These are phyloP conservation scores for Eucalyptus victrix DNA, from an alignment of 345 rosid genomes.

Conservation along the genomic window DNA sequence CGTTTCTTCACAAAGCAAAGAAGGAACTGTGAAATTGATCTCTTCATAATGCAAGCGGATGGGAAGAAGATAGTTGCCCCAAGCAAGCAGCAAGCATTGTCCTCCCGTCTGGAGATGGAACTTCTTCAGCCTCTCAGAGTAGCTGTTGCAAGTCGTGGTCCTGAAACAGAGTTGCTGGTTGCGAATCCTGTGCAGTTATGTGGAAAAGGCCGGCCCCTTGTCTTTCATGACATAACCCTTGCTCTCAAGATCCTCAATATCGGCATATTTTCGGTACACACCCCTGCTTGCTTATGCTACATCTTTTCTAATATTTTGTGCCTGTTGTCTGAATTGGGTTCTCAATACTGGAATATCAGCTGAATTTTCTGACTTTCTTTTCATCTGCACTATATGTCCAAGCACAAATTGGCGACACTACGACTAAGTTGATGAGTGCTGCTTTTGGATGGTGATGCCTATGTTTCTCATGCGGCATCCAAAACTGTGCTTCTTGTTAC, in stretches of 20 bases:
- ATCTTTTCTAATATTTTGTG: not conserved
- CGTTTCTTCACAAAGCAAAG: constrained; percentile 52
- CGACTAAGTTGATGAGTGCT: not conserved
- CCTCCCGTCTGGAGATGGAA: constrained; percentile 55
- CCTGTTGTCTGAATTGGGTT: not conserved
- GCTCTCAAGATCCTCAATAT: constrained; percentile 67
- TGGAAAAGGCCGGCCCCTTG: constrained; percentile 93
- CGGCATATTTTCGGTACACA: constrained; percentile 78
- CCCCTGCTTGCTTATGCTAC: not conserved
- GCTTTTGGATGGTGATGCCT: not conserved
- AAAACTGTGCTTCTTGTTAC: not conserved
- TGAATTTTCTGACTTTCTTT: not conserved
- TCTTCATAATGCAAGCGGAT: constrained; percentile 75
- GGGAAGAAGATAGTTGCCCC: constrained; percentile 85
- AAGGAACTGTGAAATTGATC: constrained; percentile 70
- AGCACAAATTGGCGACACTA: not conserved
- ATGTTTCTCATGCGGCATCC: not conserved
- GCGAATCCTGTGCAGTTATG: constrained; percentile 93
- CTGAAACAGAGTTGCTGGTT: constrained; percentile 81
- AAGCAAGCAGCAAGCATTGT: constrained; percentile 57
- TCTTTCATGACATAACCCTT: constrained; percentile 74
- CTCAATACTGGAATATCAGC: not conserved
- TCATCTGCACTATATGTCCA: not conserved
- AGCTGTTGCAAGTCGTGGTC: constrained; percentile 65
- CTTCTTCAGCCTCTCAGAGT: constrained; percentile 80